phyloP scores from a whole-genome alignment of 2,329 filamentous ascomycete species.

The Alternaria arbusti region DNA sequence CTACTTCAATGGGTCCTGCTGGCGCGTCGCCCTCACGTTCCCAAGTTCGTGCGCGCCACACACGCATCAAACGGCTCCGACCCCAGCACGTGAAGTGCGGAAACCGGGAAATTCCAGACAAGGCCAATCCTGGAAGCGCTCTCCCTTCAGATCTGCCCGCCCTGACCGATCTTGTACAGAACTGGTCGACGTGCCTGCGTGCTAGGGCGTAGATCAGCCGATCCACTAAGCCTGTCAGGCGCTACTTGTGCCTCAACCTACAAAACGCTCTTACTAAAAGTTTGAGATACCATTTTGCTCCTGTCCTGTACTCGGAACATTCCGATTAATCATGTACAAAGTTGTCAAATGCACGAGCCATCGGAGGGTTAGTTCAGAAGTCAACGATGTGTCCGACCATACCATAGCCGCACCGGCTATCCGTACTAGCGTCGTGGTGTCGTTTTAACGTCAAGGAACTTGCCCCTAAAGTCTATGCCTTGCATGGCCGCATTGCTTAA shows the following conservation, averaged over 20 bases:
- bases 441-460: background rate
- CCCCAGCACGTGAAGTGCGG: constrained; percentile 2
- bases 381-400: background rate
- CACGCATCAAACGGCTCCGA: background rate
- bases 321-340: background rate
- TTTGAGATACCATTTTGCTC: background rate
- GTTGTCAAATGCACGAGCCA: background rate
- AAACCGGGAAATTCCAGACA: constrained; percentile 9
- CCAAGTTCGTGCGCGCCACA: constrained; percentile 1
- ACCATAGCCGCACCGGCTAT: background rate
- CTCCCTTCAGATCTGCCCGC: constrained; percentile 18
- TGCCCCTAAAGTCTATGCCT: background rate
- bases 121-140: constrained; percentile 12
- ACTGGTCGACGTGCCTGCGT: constrained; percentile 2
- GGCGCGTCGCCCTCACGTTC: background rate
- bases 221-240: constrained; percentile 4
- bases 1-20: background rate
- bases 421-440: background rate
- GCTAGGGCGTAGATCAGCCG: constrained; percentile 5
- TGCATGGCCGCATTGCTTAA: background rate
- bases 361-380: background rate
- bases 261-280: background rate
- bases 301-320: background rate
- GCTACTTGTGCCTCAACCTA: constrained; percentile 7
- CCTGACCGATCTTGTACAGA: constrained; percentile 15